Base-by-base conservation (phyloP, 768 basidiomycete species). In the Sporobolomyces phaffii region DNA sequence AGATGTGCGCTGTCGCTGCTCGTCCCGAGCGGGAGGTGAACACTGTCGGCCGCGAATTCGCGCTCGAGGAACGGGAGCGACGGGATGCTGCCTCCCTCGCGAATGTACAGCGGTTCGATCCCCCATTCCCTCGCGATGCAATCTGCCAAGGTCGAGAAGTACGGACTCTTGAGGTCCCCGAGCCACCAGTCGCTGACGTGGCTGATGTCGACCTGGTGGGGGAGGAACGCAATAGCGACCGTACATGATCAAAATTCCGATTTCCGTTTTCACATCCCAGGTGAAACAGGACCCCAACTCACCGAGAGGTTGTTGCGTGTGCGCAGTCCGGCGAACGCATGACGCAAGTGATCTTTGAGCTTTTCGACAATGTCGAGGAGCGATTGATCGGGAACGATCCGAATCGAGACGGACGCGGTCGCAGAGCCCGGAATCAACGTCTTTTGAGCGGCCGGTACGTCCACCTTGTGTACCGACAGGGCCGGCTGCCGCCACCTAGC, bases 171-270 rank as follows among this genome's bases (percentile, higher is more conserved):
- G 44, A 94, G 82, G 60, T 88, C 85, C 0, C 93, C 91, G 3
- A 99, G 82, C 94, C 94, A 99, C 93, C 93, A 98, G 73, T 92
- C 87, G 0, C 90, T 91, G 3, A 84, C 87, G 68, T 90, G 88
- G 44, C 87, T 85, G 58, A 96, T 84, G 26, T 80, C 82, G 70
- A 92, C 82, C 90, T 92, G 67, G 45, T 41, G n/a, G n/a, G n/a
- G n/a, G n/a, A n/a, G n/a, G n/a, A n/a, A n/a, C n/a, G n/a, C n/a
- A n/a, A n/a, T n/a, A n/a, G n/a, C n/a, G n/a, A n/a, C n/a, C n/a
- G n/a, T n/a, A n/a, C n/a, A n/a, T n/a, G n/a, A n/a, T n/a, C n/a
- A n/a, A n/a, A n/a, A n/a, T n/a, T n/a, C n/a, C n/a, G n/a, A n/a
- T n/a, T n/a, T n/a, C n/a, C n/a, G n/a, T n/a, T n/a, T n/a, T n/a